phyloP scores from a whole-genome alignment of 805 yeast species.

The Schwanniomyces polymorphus region DNA sequence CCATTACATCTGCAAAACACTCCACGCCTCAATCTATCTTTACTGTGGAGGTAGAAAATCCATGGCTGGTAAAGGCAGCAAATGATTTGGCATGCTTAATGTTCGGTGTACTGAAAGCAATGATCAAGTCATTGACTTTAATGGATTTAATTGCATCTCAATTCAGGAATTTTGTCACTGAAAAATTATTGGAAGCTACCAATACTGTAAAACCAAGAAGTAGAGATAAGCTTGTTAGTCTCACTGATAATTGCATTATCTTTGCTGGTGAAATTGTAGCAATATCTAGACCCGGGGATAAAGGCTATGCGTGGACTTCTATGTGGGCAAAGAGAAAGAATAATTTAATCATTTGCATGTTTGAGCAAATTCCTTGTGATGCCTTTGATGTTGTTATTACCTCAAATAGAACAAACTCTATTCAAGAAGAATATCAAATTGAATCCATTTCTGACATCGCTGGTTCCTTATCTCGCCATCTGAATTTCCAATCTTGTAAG shows the following conservation, averaged over 20 bases:
- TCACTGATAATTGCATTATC: conserved; percentile 43
- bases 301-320: conserved; percentile 76
- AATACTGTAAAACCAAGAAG: conserved; percentile 15
- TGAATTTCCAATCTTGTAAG: conserved; percentile 13
- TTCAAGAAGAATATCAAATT: conserved; percentile 15
- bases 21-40: conserved; percentile 80
- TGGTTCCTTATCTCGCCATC: conserved; percentile 28
- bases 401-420: conserved; percentile 5
- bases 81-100: conserved; percentile 87
- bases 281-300: conserved; percentile 63
- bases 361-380: conserved; percentile 74
- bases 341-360: conserved; percentile 72
- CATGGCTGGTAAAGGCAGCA: conserved; percentile 81
- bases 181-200: conserved; percentile 42
- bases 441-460: conserved; percentile 31
- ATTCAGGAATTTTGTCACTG: conserved; percentile 66
- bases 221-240: conserved; percentile 10
- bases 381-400: conserved; percentile 58
- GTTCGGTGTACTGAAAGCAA: conserved; percentile 74
- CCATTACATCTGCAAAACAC: conserved; percentile 68
- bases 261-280: conserved; percentile 87
- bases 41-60: conserved; percentile 70
- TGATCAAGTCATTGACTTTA: conserved; percentile 60
- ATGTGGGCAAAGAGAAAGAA: conserved; percentile 85
- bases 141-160: conserved; percentile 79